phyloP scores from a whole-genome alignment of 2,329 filamentous ascomycete genomes.

The Eurotiales sp. region DNA sequence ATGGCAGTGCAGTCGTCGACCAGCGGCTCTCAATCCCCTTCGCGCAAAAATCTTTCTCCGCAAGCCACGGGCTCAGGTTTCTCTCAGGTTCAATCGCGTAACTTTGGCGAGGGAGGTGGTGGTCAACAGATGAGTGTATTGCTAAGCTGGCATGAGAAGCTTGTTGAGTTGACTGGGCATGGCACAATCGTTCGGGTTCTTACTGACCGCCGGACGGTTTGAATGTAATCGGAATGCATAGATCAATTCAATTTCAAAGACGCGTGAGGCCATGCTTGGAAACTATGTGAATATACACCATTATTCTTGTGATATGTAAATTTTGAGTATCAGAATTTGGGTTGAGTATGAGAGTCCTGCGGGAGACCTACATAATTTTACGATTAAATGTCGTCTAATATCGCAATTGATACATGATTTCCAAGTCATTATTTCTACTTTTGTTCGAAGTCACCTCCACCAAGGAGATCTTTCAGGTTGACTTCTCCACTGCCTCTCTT shows the following conservation, averaged over 20 bases:
- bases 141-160: constrained; percentile 97
- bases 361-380: too few relatives aligned
- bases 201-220: constrained; percentile 93
- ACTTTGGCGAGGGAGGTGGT: constrained; percentile 62
- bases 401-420: too few relatives aligned
- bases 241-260: background rate
- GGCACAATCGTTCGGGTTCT: constrained; percentile 93
- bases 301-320: too few relatives aligned
- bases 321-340: too few relatives aligned
- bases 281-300: too few relatives aligned
- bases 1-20: constrained; percentile 56
- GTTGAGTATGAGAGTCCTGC: too few relatives aligned
- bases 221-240: constrained; percentile 19
- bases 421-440: constrained; percentile 8
- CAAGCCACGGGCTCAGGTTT: constrained; percentile 84
- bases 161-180: constrained; percentile 87
- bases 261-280: background rate
- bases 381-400: too few relatives aligned
- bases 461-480: constrained; percentile 80
- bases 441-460: constrained; percentile 37
- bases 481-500: constrained; percentile 79
- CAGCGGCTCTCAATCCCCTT: constrained; percentile 46
- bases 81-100: constrained; percentile 66
- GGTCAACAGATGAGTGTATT: constrained; percentile 93
- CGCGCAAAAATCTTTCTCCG: constrained; percentile 58